Percentiles rank a stretch among this genome's conserved stretches.
Conservation (phyloP, 352 stramenopile genomes). For the Pythium scleroteichum region DNA sequence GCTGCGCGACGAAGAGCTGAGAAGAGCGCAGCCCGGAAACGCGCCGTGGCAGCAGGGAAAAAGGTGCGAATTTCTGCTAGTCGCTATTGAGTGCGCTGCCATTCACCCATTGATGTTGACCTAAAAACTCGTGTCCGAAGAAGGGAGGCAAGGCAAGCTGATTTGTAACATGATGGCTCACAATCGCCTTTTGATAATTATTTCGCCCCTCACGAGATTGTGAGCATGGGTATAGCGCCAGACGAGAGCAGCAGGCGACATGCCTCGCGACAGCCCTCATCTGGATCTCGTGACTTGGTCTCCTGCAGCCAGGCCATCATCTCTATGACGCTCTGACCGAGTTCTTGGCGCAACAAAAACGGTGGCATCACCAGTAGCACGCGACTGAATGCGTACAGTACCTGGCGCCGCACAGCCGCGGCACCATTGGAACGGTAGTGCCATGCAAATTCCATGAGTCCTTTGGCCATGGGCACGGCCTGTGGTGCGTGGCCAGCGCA, state of each 20-base stretch:
- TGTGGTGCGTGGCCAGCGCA: slow-evolving; percentile 58
- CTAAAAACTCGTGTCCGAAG: too few species aligned
- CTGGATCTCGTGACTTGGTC: slow-evolving; percentile 45
- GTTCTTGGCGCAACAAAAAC: slow-evolving; percentile 55
- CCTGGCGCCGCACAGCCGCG: slow-evolving; percentile 67
- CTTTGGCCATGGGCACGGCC: slow-evolving; percentile 68
- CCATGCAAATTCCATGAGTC: slow-evolving; percentile 72
- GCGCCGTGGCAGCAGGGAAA: neutral
- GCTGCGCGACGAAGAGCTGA: slow-evolving; percentile 8
- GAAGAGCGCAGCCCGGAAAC: slow-evolving; percentile 12
- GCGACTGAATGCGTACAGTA: slow-evolving; percentile 72
- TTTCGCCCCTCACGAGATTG: slow-evolving; percentile 24
- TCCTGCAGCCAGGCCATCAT: slow-evolving; percentile 58
- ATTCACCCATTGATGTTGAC: too few species aligned
- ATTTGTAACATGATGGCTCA: neutral
- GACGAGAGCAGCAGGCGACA: slow-evolving; percentile 57
- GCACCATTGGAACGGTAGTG: slow-evolving; percentile 40
- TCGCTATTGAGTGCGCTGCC: neutral
- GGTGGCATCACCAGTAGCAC: slow-evolving; percentile 64
- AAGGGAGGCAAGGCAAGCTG: neutral
- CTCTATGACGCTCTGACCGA: slow-evolving; percentile 44
- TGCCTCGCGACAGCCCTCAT: slow-evolving; percentile 71
- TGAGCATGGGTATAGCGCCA: slow-evolving; percentile 32
- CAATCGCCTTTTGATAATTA: neutral
- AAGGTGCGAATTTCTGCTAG: neutral